Evolutionary conservation across 768 basidiomycete species (phyloP).

Genomic region (Gloeophyllum trabeum): DNA sequence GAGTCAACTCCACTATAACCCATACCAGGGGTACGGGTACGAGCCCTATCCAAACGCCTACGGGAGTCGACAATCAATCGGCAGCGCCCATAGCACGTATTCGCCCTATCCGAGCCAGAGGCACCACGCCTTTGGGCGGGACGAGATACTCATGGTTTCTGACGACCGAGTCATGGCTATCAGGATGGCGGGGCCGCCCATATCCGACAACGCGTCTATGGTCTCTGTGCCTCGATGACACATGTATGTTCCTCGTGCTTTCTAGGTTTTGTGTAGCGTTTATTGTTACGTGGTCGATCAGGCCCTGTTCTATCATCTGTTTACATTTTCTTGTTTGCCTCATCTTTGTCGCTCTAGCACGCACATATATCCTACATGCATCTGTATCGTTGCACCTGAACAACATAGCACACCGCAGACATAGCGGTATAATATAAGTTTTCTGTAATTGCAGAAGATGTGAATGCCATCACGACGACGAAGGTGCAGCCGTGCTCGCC

Average conservation of each 20-base stretch:
- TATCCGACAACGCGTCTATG: slow-evolving; percentile 35
- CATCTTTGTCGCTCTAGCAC: slow-evolving; percentile 8
- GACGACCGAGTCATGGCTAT: slow-evolving; percentile 78
- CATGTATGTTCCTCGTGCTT: too few relatives aligned
- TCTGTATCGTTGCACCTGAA: slow-evolving; percentile 13
- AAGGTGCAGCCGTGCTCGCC: too few relatives aligned
- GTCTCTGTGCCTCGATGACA: slow-evolving; percentile 27
- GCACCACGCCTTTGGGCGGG: slow-evolving; percentile 44
- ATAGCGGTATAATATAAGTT: too few relatives aligned
- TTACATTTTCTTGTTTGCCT: slow-evolving; percentile 10
- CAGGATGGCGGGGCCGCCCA: slow-evolving; percentile 31
- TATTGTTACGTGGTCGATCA: slow-evolving; percentile 7
- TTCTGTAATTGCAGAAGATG: too few relatives aligned
- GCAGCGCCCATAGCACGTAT: slow-evolving; percentile 12
- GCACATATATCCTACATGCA: slow-evolving; percentile 22
- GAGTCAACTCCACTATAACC: slow-evolving; percentile 23
- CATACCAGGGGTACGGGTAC: slow-evolving; percentile 19
- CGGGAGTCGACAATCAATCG: not conserved
- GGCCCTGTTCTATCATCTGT: slow-evolving; percentile 7
- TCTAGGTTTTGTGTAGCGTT: too few relatives aligned
- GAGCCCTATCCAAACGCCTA: not conserved
- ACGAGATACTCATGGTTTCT: slow-evolving; percentile 84
- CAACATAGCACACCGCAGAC: not conserved
- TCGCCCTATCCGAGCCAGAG: slow-evolving; percentile 30
- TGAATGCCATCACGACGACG: too few relatives aligned